Conservation (phyloP, 2,329 filamentous ascomycete species). For the Hypoxylon sp. region DNA sequence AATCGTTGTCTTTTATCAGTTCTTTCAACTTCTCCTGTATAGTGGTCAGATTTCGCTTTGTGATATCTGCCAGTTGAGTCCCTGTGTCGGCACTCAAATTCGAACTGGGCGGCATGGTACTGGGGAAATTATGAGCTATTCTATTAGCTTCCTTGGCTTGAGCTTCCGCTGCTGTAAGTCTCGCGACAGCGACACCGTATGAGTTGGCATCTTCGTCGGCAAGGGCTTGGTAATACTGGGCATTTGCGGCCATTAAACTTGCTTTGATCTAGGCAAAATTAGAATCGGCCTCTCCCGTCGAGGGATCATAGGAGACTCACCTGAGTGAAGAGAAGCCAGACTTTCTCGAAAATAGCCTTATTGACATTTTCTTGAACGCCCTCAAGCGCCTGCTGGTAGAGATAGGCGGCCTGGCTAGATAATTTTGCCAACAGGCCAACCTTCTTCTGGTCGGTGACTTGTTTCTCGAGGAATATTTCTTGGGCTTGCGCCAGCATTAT, state of each 20-base stretch:
- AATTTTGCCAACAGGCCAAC: conserved; percentile 91
- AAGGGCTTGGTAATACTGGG: conserved; percentile 93
- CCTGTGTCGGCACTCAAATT: conserved; percentile 88
- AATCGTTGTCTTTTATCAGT: conserved; percentile 93
- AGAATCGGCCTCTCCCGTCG: conserved; percentile 21
- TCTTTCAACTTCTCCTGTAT: conserved; percentile 85
- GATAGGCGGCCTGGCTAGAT: conserved; percentile 87
- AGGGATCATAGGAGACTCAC: conserved; percentile 59
- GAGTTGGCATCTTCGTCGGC: conserved; percentile 90
- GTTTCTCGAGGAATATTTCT: conserved; percentile 97
- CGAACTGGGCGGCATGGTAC: conserved; percentile 80
- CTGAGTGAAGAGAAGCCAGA: conserved; percentile 88
- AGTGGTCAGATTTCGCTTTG: conserved; percentile 82
- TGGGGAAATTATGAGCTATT: conserved; percentile 83
- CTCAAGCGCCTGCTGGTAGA: conserved; percentile 89
- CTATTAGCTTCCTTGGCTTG: conserved; percentile 83
- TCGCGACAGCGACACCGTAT: conserved; percentile 85
- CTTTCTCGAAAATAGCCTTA: conserved; percentile 92
- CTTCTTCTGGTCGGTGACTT: conserved; percentile 93
- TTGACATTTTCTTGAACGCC: conserved; percentile 93
- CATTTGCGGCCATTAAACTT: conserved; percentile 83
- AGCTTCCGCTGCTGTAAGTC: conserved; percentile 83
- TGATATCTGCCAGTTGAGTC: conserved; percentile 78
- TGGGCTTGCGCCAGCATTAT: conserved; percentile 96
- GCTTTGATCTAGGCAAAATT: conserved; percentile 73